Evolutionary conservation across 345 rosid species (phyloP).

Genomic region (Brassica carinata): DNA sequence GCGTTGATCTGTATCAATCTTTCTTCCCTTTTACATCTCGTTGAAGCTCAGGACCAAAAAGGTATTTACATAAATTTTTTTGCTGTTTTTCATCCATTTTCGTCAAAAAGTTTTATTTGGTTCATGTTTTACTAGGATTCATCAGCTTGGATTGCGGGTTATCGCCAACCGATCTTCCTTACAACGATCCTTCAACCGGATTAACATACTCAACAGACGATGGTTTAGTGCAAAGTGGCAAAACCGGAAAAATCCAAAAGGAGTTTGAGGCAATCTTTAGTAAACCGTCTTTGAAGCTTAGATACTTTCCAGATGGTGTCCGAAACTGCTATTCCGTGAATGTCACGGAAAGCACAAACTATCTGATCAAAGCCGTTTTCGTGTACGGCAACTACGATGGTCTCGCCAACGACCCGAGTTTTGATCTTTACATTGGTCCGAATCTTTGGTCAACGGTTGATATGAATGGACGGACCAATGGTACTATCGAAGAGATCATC

Average conservation of each 20-base stretch:
- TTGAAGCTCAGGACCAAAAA: slow-evolving; percentile 31
- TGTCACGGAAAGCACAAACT: slow-evolving; percentile 32
- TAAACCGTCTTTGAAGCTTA: slow-evolving; percentile 23
- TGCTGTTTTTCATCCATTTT: not conserved
- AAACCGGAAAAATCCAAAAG: slow-evolving; percentile 29
- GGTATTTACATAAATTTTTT: not conserved
- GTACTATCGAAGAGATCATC: slow-evolving; percentile 32
- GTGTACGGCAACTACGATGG: slow-evolving; percentile 43
- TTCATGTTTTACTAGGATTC: slow-evolving; percentile 31
- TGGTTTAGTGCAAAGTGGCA: slow-evolving; percentile 31
- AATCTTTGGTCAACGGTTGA: slow-evolving; percentile 37
- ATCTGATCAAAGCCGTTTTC: slow-evolving; percentile 36
- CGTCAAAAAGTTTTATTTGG: not conserved
- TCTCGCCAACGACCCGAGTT: slow-evolving; percentile 19
- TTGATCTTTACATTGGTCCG: slow-evolving; percentile 38
- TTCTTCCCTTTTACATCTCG: not conserved
- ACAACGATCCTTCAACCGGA: slow-evolving; percentile 30
- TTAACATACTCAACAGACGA: slow-evolving; percentile 34
- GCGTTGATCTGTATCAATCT: slow-evolving; percentile 21
- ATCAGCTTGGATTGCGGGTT: slow-evolving; percentile 40
- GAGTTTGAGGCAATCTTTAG: slow-evolving; percentile 10
- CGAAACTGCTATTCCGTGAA: slow-evolving; percentile 41
- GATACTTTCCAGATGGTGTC: slow-evolving; percentile 39
- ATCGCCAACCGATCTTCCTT: slow-evolving; percentile 14
- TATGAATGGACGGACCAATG: slow-evolving; percentile 27